Conservation (phyloP, 2,329 filamentous ascomycete species). For the Alternaria conjuncta region DNA sequence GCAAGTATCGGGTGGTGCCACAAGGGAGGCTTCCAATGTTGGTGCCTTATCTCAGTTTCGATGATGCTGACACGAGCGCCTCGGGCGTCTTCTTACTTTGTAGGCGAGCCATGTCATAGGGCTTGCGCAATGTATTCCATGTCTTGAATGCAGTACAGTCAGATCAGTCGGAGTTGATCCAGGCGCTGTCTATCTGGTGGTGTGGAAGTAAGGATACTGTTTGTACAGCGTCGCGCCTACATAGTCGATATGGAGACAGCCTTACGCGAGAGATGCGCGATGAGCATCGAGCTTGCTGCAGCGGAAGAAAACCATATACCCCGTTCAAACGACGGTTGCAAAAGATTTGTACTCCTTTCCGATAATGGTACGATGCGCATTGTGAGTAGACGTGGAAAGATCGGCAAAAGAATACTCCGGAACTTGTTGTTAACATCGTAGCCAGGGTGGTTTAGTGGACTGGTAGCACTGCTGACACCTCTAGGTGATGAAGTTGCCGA, state of each 20-base stretch:
- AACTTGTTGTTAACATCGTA: not conserved
- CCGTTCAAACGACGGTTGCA: not conserved
- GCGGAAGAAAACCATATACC: not conserved
- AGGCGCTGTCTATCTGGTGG: not conserved
- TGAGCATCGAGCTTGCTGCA: too few species aligned
- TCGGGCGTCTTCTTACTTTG: not conserved
- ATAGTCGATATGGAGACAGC: not conserved
- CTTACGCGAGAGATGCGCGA: not conserved
- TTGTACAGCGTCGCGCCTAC: not conserved
- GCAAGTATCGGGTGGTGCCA: not conserved
- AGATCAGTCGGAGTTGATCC: not conserved
- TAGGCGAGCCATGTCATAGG: not conserved
- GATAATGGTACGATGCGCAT: not conserved
- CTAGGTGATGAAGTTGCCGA: not conserved
- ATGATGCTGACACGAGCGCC: not conserved
- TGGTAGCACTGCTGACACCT: not conserved
- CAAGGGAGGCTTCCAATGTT: not conserved
- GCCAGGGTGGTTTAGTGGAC: not conserved
- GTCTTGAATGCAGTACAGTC: not conserved
- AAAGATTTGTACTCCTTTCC: not conserved
- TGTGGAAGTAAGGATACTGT: not conserved
- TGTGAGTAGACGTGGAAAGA: not conserved
- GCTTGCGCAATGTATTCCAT: not conserved
- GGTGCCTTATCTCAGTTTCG: not conserved
- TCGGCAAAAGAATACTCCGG: not conserved